Percentiles rank a stretch among this genome's conserved stretches.
Evolutionary conservation across 1,284 basidiomycete species (phyloP).

Genomic region (Pterulicium gracile): DNA sequence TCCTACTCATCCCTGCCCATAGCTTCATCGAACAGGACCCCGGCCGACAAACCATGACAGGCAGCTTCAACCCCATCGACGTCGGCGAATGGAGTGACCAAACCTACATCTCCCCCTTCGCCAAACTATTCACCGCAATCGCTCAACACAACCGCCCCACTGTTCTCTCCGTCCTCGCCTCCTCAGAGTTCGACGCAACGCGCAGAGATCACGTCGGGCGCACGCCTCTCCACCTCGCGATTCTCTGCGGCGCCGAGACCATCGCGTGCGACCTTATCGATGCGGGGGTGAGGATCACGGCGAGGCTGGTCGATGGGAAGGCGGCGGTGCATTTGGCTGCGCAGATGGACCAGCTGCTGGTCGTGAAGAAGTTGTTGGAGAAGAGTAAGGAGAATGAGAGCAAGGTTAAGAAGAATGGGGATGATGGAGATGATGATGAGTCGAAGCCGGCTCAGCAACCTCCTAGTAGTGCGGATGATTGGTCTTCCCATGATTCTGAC

Average conservation of each 20-base stretch:
- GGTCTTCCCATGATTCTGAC: slow-evolving; percentile 28
- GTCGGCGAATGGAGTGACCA: slow-evolving; percentile 54
- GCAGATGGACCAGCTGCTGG: slow-evolving; percentile 27
- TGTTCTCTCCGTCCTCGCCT: slow-evolving; percentile 26
- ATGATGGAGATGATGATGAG: slow-evolving; percentile 16
- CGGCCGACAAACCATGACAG: slow-evolving; percentile 47
- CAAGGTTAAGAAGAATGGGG: slow-evolving; percentile 17
- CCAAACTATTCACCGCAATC: slow-evolving; percentile 45
- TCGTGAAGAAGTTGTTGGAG: slow-evolving; percentile 39
- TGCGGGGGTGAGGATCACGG: slow-evolving; percentile 40
- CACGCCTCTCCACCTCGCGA: slow-evolving; percentile 42
- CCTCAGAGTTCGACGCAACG: slow-evolving; percentile 28
- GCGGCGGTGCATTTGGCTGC: slow-evolving; percentile 45
- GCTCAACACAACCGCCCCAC: slow-evolving; percentile 26
- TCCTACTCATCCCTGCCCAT: neutral
- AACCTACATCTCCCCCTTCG: slow-evolving; percentile 41
- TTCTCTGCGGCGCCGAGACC: slow-evolving; percentile 30
- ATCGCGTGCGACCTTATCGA: slow-evolving; percentile 41
- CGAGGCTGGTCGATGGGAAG: slow-evolving; percentile 42
- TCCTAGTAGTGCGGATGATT: slow-evolving; percentile 32
- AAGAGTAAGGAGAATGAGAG: slow-evolving; percentile 30
- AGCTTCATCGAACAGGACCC: slow-evolving; percentile 50
- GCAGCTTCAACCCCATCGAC: slow-evolving; percentile 55
- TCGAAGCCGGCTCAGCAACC: slow-evolving; percentile 17
- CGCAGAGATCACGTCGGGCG: slow-evolving; percentile 49